These are phyloP conservation scores for Echites panduratus DNA, from an alignment of 257 asterid species.

Conservation along the genomic window DNA sequence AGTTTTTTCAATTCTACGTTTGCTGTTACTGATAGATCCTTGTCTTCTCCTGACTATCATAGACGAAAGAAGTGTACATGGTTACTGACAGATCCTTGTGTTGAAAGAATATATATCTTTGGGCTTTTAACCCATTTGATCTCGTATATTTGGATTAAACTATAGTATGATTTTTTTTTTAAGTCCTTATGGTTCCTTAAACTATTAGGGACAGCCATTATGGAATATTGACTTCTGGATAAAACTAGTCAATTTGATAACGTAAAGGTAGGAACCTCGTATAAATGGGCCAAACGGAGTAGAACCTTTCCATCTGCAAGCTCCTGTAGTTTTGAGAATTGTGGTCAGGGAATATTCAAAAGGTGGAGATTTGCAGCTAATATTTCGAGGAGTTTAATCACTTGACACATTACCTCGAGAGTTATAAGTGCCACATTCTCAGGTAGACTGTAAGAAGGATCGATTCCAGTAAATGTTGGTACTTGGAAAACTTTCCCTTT, in stretches of 20 bases:
- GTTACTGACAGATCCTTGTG: not conserved
- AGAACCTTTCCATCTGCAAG: conserved; percentile 62
- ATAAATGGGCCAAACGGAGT: conserved; percentile 89
- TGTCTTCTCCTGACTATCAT: conserved; percentile 77
- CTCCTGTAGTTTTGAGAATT: conserved; percentile 46
- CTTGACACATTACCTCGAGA: conserved; percentile 56
- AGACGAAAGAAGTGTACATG: not conserved
- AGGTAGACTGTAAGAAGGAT: conserved; percentile 79
- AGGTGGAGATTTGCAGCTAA: no score
- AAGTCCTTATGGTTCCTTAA: no score
- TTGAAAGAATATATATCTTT: no score
- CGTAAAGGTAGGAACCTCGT: conserved; percentile 51
- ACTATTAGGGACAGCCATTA: no score
- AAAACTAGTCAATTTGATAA: not conserved
- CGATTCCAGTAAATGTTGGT: conserved; percentile 67
- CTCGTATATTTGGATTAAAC: no score
- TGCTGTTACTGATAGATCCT: conserved; percentile 60
- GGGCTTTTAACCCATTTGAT: no score
- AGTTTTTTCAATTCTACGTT: conserved; percentile 62
- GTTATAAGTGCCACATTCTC: conserved; percentile 78
- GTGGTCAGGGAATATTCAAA: not conserved
- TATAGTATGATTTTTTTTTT: no score
- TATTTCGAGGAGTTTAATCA: not conserved
- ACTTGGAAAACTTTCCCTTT: conserved; percentile 43
- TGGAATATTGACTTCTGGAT: not conserved